Percentiles rank a stretch among this genome's conserved stretches.
Conservation (phyloP, 208 protist species). For the Acanthamoeba castellanii region DNA sequence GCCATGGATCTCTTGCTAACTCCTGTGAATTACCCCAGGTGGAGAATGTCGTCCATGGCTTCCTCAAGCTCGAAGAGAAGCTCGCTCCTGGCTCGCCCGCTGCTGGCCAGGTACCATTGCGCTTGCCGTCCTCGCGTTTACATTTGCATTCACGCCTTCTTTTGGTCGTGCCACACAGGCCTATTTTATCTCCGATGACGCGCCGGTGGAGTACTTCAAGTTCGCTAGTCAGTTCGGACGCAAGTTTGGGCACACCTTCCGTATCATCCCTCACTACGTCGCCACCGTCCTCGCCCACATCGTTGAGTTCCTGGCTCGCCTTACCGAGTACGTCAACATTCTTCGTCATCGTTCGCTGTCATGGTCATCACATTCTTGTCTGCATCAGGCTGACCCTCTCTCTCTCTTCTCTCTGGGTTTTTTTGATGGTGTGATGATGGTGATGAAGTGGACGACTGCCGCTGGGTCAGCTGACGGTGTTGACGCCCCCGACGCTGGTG, state of each 20-base stretch:
- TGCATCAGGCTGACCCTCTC: too few relatives aligned
- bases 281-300: neutral
- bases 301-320: neutral
- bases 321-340: neutral
- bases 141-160: neutral
- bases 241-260: neutral
- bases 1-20: too few relatives aligned
- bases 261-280: neutral
- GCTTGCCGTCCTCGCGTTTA: neutral
- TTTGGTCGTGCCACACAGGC: neutral
- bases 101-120: neutral
- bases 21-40: neutral
- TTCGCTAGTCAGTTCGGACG: constrained; percentile 13
- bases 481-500: constrained; percentile 4
- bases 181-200: constrained; percentile 20
- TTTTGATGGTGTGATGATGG: too few relatives aligned
- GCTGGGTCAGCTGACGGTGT: neutral
- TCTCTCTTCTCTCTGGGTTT: too few relatives aligned
- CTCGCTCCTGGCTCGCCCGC: neutral
- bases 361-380: neutral
- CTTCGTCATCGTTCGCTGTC: neutral
- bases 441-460: neutral
- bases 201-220: neutral
- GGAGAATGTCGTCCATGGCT: constrained; percentile 23
- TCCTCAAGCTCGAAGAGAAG: constrained; percentile 17